Evolutionary conservation across 179 eudicot genomes (phyloP).

Genomic region (Monotropa hypopitys): DNA sequence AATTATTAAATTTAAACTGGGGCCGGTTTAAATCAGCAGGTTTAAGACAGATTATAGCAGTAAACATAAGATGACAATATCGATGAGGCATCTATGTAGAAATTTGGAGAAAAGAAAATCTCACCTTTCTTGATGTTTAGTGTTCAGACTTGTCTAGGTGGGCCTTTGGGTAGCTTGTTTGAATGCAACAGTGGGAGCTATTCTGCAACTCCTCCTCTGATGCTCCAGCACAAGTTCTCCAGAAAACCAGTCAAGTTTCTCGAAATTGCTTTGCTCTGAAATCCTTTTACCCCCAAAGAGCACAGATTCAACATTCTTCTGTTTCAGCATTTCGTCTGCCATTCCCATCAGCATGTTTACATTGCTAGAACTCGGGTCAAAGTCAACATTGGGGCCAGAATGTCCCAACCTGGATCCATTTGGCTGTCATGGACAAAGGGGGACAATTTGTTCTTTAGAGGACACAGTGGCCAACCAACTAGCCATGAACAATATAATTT

Average conservation of each 20-base stretch:
- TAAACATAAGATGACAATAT: neutral
- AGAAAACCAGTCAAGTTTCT: slow-evolving; percentile 91
- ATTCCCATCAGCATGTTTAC: slow-evolving; percentile 48
- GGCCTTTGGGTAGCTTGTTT: slow-evolving; percentile 44
- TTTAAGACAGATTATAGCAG: neutral
- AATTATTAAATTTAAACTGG: neutral
- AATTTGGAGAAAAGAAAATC: slow-evolving; percentile 3
- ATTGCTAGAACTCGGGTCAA: slow-evolving; percentile 63
- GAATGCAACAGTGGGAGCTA: slow-evolving; percentile 94
- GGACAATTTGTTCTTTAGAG: neutral
- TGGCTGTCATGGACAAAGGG: slow-evolving; percentile 34
- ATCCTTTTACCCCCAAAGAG: slow-evolving; percentile 76
- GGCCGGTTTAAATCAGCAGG: neutral
- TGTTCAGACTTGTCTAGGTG: slow-evolving; percentile 10
- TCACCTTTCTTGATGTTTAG: slow-evolving; percentile 9
- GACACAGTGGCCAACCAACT: neutral
- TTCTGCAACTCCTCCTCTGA: slow-evolving; percentile 77
- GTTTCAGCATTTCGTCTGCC: slow-evolving; percentile 87
- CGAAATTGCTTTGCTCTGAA: slow-evolving; percentile 55
- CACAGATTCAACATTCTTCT: slow-evolving; percentile 78
- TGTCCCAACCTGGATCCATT: slow-evolving; percentile 59
- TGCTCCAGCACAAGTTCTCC: slow-evolving; percentile 79
- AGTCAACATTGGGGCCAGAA: slow-evolving; percentile 50
- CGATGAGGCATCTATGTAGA: neutral
- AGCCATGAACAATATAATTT: neutral